A percentile compares a stretch with the other conserved stretches of the same genome.
Conservation (phyloP, 768 basidiomycete species). For the Cytidiella melzeri region DNA sequence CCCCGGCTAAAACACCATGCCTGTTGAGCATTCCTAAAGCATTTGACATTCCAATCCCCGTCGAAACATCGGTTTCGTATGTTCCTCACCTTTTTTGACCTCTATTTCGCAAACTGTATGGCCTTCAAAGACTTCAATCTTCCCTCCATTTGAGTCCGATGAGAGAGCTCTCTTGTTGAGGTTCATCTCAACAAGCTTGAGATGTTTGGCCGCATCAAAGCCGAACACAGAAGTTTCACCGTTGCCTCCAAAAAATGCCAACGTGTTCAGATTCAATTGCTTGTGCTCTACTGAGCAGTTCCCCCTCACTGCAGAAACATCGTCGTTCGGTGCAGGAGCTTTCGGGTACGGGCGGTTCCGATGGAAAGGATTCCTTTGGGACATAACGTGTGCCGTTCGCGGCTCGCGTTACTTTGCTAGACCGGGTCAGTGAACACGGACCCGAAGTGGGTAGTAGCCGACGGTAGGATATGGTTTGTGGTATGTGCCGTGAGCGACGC, state of each 20-base stretch:
- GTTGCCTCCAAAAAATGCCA: constrained; percentile 19
- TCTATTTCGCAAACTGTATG: constrained; percentile 18
- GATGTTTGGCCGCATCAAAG: constrained; percentile 9
- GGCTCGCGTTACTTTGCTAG: too few species aligned
- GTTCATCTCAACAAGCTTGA: constrained; percentile 18
- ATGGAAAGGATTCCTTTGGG: too few species aligned
- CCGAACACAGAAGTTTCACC: constrained; percentile 17
- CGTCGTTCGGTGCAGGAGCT: constrained; percentile 21
- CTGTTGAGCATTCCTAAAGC: constrained; percentile 25
- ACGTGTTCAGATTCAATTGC: constrained; percentile 16
- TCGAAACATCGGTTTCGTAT: not conserved
- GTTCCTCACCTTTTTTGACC: constrained; percentile 16
- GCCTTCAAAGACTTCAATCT: constrained; percentile 6
- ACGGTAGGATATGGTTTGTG: too few species aligned
- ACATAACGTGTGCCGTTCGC: too few species aligned
- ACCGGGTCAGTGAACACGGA: too few species aligned
- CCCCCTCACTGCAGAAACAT: constrained; percentile 15
- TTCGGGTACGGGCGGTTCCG: constrained; percentile 12
- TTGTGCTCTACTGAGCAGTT: constrained; percentile 17
- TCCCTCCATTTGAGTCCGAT: not conserved
- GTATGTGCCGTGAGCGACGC: too few species aligned
- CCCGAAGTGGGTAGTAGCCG: not conserved
- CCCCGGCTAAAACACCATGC: constrained; percentile 19
- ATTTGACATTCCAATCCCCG: not conserved
- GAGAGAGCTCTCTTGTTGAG: constrained; percentile 3